Percentiles rank a stretch among this genome's conserved stretches.
Evolutionary conservation across 768 basidiomycete genomes (phyloP).

Genomic region (Dictyophora rubrovolvata): DNA sequence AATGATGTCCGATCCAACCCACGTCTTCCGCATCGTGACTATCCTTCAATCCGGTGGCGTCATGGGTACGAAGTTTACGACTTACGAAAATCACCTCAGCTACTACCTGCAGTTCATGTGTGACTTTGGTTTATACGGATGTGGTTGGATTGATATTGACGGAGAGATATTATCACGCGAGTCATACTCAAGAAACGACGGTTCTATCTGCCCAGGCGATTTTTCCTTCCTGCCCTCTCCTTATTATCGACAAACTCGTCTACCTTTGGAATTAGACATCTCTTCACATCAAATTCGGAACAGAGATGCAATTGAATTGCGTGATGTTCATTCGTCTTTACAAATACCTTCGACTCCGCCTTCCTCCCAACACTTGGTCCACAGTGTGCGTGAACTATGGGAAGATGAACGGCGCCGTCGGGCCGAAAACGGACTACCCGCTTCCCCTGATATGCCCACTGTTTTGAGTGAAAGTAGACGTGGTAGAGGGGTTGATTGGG

Average conservation of each 20-base stretch:
- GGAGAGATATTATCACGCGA: conserved; percentile 51
- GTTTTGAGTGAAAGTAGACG: conserved; percentile 58
- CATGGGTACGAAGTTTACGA: conserved; percentile 64
- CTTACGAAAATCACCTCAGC: conserved; percentile 87
- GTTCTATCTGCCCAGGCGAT: conserved; percentile 11
- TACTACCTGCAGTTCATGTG: conserved; percentile 87
- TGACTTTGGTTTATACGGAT: conserved; percentile 92
- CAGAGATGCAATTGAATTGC: conserved; percentile 50
- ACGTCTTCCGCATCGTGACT: conserved; percentile 58
- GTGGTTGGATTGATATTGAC: conserved; percentile 72
- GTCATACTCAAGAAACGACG: conserved; percentile 18
- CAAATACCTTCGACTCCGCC: conserved; percentile 44
- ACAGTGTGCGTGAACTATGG: conserved; percentile 90
- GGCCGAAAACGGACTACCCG: conserved; percentile 50
- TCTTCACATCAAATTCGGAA: conserved; percentile 80
- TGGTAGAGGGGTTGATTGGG: conserved; percentile 51
- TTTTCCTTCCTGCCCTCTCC: conserved; percentile 39
- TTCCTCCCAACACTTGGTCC: conserved; percentile 64
- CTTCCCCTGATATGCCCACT: conserved; percentile 63
- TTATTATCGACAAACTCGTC: conserved; percentile 55
- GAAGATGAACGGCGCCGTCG: conserved; percentile 86
- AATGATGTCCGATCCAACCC: conserved; percentile 56
- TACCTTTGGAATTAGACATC: conserved; percentile 76
- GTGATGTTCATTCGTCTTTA: conserved; percentile 53
- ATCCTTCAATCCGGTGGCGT: conserved; percentile 77